A percentile compares a stretch with the other conserved stretches of the same genome.
These are phyloP conservation scores for Emiliania huxleyi DNA, from an alignment of 78 protist genomes.

Conservation along the genomic window DNA sequence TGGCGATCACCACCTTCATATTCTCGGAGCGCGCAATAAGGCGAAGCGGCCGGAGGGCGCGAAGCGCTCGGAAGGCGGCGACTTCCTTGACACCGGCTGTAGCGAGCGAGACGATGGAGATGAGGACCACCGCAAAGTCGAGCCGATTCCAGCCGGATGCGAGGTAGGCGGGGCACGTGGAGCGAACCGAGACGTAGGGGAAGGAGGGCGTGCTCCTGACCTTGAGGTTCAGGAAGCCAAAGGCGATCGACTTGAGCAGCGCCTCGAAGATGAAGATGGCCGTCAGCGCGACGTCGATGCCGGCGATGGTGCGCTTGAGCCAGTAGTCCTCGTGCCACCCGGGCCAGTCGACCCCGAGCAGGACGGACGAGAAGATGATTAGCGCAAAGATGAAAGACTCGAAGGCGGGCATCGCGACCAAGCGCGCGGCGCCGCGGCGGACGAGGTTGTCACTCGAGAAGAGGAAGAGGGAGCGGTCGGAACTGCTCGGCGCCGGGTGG, in stretches of 20 bases:
- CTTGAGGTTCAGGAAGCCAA: background rate
- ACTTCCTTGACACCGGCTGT: background rate
- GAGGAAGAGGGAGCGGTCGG: background rate
- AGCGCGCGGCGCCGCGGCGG: background rate
- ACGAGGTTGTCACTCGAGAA: background rate
- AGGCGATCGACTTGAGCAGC: background rate
- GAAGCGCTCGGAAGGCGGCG: background rate
- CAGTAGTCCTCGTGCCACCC: background rate
- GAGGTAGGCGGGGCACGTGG: background rate
- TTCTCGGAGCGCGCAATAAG: constrained; percentile 26
- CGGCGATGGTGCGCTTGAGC: background rate
- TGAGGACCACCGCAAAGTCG: background rate
- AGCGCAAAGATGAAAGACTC: background rate
- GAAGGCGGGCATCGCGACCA: background rate
- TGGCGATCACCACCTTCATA: background rate
- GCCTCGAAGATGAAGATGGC: background rate
- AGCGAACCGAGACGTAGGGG: too few relatives aligned
- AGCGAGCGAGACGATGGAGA: background rate
- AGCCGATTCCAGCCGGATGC: constrained; percentile 9
- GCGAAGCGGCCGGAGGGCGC: constrained; percentile 75
- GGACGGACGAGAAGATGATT: constrained; percentile 24
- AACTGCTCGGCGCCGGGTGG: too few relatives aligned
- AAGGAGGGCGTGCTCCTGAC: too few relatives aligned
- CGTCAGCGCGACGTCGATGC: background rate
- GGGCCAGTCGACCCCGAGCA: background rate